phyloP scores from a whole-genome alignment of 768 basidiomycete genomes.

The Botryobasidium botryosum region DNA sequence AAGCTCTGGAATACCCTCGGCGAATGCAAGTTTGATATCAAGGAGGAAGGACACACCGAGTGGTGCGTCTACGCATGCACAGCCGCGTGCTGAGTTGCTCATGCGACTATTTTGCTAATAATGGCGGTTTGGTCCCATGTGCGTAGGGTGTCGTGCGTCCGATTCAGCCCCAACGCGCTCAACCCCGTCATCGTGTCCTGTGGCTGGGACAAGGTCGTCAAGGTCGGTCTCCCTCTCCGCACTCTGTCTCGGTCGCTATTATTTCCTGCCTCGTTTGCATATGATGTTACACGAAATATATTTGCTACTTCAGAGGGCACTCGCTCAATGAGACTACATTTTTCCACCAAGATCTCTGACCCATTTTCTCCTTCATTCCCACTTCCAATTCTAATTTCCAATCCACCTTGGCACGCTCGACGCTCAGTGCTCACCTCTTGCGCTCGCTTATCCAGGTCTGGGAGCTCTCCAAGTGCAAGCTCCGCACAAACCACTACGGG shows the following conservation, averaged over 20 bases:
- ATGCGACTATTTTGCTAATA: conserved; percentile 4
- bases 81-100: background rate
- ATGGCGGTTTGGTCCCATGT: background rate
- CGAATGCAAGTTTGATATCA: conserved; percentile 99
- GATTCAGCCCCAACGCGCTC: conserved; percentile 93
- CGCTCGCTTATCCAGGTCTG: conserved; percentile 94
- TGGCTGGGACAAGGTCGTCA: conserved; percentile 99
- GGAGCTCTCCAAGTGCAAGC: conserved; percentile 99
- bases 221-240: conserved; percentile 40
- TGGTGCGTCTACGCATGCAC: conserved; percentile 35
- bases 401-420: no score
- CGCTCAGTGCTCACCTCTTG: no score
- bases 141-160: conserved; percentile 89
- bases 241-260: background rate
- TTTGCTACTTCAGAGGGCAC: conserved; percentile 82
- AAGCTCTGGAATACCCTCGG: conserved; percentile 99
- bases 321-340: conserved; percentile 55
- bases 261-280: background rate
- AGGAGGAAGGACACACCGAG: conserved; percentile 95
- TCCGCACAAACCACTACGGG: conserved; percentile 99
- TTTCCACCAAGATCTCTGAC: conserved; percentile 70
- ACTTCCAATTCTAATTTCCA: no score
- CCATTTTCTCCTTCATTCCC: conserved; percentile 12
- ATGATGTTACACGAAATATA: conserved; percentile 42
- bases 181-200: conserved; percentile 98